Percentiles rank a stretch among this genome's conserved stretches.
These are phyloP conservation scores for Colletotrichum melonis DNA, from an alignment of 2,329 filamentous ascomycete genomes.

Conservation along the genomic window DNA sequence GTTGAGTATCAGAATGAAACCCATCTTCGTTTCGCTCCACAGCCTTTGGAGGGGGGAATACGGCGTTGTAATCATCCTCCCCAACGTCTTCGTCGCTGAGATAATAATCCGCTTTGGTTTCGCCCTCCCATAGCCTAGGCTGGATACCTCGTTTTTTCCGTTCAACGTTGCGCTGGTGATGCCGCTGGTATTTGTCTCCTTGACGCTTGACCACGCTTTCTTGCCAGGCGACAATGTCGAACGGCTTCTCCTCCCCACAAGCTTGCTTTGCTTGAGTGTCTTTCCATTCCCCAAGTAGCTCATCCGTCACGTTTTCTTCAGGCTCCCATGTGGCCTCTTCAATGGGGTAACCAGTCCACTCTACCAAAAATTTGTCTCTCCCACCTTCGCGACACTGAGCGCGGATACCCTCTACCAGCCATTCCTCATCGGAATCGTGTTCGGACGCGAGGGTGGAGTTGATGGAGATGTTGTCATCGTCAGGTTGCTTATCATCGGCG, in stretches of 20 bases:
- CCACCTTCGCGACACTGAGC: slow-evolving; percentile 37
- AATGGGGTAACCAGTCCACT: slow-evolving; percentile 51
- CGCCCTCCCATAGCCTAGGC: slow-evolving; percentile 26
- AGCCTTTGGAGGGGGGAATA: slow-evolving; percentile 31
- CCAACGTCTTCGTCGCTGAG: slow-evolving; percentile 23
- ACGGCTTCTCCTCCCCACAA: slow-evolving; percentile 46
- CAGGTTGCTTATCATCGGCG: slow-evolving; percentile 6
- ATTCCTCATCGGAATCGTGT: slow-evolving; percentile 56
- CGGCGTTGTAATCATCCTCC: slow-evolving; percentile 27
- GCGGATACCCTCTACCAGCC: slow-evolving; percentile 60
- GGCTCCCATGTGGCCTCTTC: slow-evolving; percentile 63
- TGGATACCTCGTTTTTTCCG: slow-evolving; percentile 24
- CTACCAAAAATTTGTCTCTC: slow-evolving; percentile 46
- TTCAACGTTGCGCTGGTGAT: slow-evolving; percentile 23
- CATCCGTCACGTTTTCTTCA: slow-evolving; percentile 51
- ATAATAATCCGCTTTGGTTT: slow-evolving; percentile 32
- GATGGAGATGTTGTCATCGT: slow-evolving; percentile 44
- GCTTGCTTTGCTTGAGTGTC: slow-evolving; percentile 50
- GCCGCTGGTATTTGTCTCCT: slow-evolving; percentile 13
- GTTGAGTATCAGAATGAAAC: background rate
- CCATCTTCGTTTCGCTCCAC: background rate
- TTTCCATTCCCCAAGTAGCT: slow-evolving; percentile 56
- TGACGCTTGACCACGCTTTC: slow-evolving; percentile 29
- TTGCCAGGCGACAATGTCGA: slow-evolving; percentile 50
- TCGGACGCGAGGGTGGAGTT: slow-evolving; percentile 47